A percentile compares a stretch with the other conserved stretches of the same genome.
Evolutionary conservation across 2,329 filamentous ascomycete species (phyloP).

Genomic region (Lachnellula occidentalis): DNA sequence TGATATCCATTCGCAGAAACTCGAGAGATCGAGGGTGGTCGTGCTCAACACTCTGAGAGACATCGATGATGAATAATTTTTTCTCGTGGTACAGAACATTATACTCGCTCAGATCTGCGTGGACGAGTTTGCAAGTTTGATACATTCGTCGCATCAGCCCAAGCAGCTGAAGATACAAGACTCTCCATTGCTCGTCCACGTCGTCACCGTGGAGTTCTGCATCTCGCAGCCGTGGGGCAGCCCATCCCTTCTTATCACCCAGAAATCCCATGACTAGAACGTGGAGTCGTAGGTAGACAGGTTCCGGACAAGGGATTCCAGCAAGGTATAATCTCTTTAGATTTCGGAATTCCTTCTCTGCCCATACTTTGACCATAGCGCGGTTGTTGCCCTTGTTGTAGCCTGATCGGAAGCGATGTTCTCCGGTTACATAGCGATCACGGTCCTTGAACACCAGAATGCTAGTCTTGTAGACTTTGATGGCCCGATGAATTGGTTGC

Average conservation of each 20-base stretch:
- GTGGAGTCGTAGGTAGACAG: constrained; percentile 83
- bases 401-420: constrained; percentile 84
- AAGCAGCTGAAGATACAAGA: constrained; percentile 76
- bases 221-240: constrained; percentile 84
- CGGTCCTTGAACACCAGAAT: constrained; percentile 98
- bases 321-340: constrained; percentile 76
- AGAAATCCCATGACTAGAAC: constrained; percentile 94
- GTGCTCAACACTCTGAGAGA: constrained; percentile 94
- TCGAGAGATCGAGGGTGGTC: constrained; percentile 90
- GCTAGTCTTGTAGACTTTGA: constrained; percentile 98
- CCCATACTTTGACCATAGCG: constrained; percentile 98
- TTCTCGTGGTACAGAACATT: constrained; percentile 86
- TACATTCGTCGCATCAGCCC: constrained; percentile 91
- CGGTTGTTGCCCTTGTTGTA: constrained; percentile 93
- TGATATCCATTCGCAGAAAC: constrained; percentile 97
- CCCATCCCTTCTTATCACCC: constrained; percentile 78
- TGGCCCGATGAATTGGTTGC: constrained; percentile 67
- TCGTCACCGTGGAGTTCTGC: constrained; percentile 68
- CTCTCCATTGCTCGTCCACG: constrained; percentile 65
- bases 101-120: constrained; percentile 97
- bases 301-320: constrained; percentile 86
- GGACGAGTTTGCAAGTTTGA: constrained; percentile 84
- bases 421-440: constrained; percentile 90
- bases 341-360: constrained; percentile 97
- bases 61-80: constrained; percentile 89